Evolutionary conservation across 768 basidiomycete genomes (phyloP).

Genomic region (Clathrus columnatus): DNA sequence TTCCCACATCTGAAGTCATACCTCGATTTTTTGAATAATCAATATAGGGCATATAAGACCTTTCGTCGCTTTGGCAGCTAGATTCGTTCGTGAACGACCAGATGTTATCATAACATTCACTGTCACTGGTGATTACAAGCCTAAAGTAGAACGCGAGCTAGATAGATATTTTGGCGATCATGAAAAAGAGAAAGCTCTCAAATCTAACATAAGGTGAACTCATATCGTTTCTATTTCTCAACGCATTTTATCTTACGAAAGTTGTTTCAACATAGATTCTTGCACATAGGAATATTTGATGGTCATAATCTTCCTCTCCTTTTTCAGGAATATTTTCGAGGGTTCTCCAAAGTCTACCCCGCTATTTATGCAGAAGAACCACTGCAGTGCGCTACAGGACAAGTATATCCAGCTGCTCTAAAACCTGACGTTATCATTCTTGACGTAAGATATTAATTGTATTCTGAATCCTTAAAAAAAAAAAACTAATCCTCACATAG

Average conservation of each 20-base stretch:
- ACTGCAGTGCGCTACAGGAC: background rate
- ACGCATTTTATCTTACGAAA: background rate
- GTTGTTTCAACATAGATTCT: background rate
- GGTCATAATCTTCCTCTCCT: background rate
- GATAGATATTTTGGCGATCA: background rate
- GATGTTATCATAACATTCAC: background rate
- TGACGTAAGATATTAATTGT: no score
- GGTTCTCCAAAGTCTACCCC: background rate
- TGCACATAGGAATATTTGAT: background rate
- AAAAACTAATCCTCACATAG: background rate
- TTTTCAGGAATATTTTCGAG: background rate
- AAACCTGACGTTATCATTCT: background rate
- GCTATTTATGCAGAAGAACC: background rate
- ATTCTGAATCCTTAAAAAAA: background rate
- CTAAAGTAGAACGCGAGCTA: background rate
- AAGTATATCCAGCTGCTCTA: background rate
- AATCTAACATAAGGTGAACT: background rate
- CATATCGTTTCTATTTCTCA: background rate
- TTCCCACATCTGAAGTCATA: background rate
- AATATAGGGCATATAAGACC: slow-evolving; percentile 4
- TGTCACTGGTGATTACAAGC: background rate
- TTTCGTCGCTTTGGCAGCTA: background rate
- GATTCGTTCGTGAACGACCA: background rate
- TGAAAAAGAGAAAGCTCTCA: background rate
- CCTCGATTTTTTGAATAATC: background rate